Percentiles rank a stretch among this genome's conserved stretches.
These are phyloP conservation scores for Trichoderma endophyticum DNA, from an alignment of 2,329 filamentous ascomycete genomes.

Conservation along the genomic window DNA sequence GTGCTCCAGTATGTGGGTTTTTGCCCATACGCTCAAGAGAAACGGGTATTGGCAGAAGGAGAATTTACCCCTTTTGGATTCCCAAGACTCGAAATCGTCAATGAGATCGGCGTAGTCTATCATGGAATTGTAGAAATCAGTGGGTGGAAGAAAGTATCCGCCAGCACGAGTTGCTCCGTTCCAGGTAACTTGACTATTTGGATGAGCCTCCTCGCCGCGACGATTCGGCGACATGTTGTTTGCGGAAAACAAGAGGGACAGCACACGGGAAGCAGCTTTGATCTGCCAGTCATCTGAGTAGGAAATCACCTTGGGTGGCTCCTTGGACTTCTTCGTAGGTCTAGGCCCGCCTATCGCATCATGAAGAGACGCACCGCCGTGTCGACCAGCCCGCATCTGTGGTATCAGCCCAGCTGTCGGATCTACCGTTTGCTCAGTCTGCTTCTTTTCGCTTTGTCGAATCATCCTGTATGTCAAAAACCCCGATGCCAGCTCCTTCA, in stretches of 20 bases:
- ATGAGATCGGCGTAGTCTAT: slow-evolving; percentile 84
- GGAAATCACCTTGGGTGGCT: slow-evolving; percentile 53
- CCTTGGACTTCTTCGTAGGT: slow-evolving; percentile 52
- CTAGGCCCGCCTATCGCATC: slow-evolving; percentile 64
- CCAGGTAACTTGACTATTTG: slow-evolving; percentile 21
- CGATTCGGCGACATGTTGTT: slow-evolving; percentile 57
- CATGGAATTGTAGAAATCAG: slow-evolving; percentile 82
- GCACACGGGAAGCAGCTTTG: slow-evolving; percentile 72
- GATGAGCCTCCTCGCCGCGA: slow-evolving; percentile 29
- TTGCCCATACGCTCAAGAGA: slow-evolving; percentile 85
- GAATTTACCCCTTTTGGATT: slow-evolving; percentile 69
- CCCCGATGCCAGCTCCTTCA: slow-evolving; percentile 72
- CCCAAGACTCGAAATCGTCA: slow-evolving; percentile 85
- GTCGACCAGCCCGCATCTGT: slow-evolving; percentile 63
- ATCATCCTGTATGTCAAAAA: slow-evolving; percentile 80
- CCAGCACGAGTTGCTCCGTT: slow-evolving; percentile 31
- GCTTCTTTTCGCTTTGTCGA: slow-evolving; percentile 66
- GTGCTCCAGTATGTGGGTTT: slow-evolving; percentile 85
- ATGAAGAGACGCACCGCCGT: slow-evolving; percentile 69
- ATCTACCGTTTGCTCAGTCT: slow-evolving; percentile 53
- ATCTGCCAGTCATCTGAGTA: slow-evolving; percentile 91
- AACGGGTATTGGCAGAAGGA: slow-evolving; percentile 92
- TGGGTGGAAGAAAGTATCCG: slow-evolving; percentile 72
- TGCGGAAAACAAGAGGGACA: slow-evolving; percentile 77
- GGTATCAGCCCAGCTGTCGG: slow-evolving; percentile 68